Conservation (phyloP, 495 filamentous ascomycete species). For the Annulohypoxylon moriforme region DNA sequence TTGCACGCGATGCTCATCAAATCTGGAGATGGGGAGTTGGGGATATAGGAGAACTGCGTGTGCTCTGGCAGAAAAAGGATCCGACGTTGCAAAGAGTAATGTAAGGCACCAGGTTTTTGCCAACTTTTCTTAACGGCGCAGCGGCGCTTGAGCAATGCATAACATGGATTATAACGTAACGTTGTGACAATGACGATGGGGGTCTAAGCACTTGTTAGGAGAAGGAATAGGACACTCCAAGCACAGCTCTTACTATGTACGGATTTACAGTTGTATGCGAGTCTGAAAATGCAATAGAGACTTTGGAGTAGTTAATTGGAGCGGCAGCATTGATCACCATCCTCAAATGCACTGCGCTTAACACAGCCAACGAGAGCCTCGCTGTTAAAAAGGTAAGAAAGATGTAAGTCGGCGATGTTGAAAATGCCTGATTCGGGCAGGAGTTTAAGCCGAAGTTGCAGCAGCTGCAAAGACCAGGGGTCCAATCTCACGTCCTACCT, state of each 20-base stretch:
- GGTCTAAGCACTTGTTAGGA: slow-evolving; percentile 20
- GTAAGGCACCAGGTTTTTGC: slow-evolving; percentile 17
- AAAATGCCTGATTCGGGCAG: slow-evolving; percentile 21
- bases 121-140: slow-evolving; percentile 2
- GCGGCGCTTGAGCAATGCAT: slow-evolving; percentile 9
- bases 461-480: slow-evolving; percentile 36
- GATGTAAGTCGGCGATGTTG: slow-evolving; percentile 40
- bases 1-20: not conserved
- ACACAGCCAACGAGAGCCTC: slow-evolving; percentile 29
- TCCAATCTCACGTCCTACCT: slow-evolving; percentile 33
- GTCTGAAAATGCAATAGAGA: slow-evolving; percentile 18
- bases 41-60: not conserved
- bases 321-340: slow-evolving; percentile 7
- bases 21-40: not conserved
- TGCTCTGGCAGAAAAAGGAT: not conserved
- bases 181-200: slow-evolving; percentile 6
- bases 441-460: slow-evolving; percentile 32
- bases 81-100: slow-evolving; percentile 18
- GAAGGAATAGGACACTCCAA: not conserved
- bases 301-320: slow-evolving; percentile 11
- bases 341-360: slow-evolving; percentile 32
- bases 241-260: not conserved
- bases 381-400: slow-evolving; percentile 19
- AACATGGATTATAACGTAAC: not conserved
- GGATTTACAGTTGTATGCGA: slow-evolving; percentile 22